Percentiles rank a stretch among this genome's conserved stretches.
These are phyloP conservation scores for Tuber indicum DNA, from an alignment of 495 filamentous ascomycete genomes.

Conservation along the genomic window DNA sequence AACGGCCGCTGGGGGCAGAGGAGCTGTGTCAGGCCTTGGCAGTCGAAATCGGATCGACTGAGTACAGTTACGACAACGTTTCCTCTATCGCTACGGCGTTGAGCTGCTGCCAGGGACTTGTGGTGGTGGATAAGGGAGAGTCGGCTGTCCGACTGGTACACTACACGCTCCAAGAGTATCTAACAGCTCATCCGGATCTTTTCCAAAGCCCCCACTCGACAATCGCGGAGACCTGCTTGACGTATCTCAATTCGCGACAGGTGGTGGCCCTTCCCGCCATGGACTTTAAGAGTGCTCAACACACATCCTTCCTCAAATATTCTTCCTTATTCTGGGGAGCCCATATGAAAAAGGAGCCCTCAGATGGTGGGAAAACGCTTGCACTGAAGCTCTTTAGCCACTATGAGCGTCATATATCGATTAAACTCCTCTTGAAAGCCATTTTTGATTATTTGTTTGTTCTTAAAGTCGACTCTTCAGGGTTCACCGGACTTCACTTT, in stretches of 20 bases:
- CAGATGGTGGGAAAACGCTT: neutral
- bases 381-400: too few species aligned
- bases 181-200: neutral
- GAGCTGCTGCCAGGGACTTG: too few species aligned
- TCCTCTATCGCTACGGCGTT: too few species aligned
- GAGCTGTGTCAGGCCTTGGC: neutral
- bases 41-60: too few species aligned
- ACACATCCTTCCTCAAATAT: too few species aligned
- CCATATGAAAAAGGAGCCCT: neutral
- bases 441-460: neutral
- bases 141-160: too few species aligned
- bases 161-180: neutral
- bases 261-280: neutral
- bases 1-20: neutral
- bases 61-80: too few species aligned
- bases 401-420: neutral
- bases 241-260: neutral
- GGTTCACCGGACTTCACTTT: neutral
- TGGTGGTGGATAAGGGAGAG: too few species aligned
- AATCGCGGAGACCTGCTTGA: neutral
- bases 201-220: neutral
- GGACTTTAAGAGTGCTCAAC: too few species aligned
- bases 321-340: too few species aligned
- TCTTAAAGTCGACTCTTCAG: neutral
- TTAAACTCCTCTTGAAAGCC: neutral